These are phyloP conservation scores for Blastobotrys attinorum DNA, from an alignment of 805 yeast species.

Conservation along the genomic window DNA sequence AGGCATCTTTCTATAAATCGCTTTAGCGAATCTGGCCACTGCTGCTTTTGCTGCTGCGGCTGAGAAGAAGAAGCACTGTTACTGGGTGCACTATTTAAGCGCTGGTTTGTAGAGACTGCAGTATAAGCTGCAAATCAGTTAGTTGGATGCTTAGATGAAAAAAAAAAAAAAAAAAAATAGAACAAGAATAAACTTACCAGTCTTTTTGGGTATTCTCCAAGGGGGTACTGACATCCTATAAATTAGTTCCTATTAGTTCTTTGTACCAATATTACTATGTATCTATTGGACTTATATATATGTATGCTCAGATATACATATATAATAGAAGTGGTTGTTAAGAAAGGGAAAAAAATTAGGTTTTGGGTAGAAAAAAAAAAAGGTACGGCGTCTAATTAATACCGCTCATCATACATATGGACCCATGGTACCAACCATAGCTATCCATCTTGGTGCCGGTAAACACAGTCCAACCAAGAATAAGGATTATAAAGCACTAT, in stretches of 20 bases:
- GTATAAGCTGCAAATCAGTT: slow-evolving; percentile 8
- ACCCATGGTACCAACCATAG: slow-evolving; percentile 19
- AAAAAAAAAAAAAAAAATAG: no score
- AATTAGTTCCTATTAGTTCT: not conserved
- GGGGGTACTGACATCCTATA: slow-evolving; percentile 16
- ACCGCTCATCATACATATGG: no score
- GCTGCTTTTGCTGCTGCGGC: slow-evolving; percentile 1
- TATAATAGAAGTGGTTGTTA: no score
- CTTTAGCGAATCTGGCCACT: slow-evolving; percentile 52
- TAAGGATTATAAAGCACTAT: slow-evolving; percentile 11
- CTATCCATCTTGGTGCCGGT: slow-evolving; percentile 30
- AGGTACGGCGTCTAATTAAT: not conserved
- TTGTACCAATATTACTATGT: not conserved
- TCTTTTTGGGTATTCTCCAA: slow-evolving; percentile 11
- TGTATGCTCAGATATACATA: not conserved
- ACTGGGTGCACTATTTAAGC: not conserved
- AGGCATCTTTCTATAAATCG: slow-evolving; percentile 44
- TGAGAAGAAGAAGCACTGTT: not conserved
- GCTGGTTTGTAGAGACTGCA: not conserved
- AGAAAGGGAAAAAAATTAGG: no score
- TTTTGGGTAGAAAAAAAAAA: not conserved
- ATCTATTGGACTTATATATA: not conserved
- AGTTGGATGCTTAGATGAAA: not conserved
- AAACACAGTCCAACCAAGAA: slow-evolving; percentile 17
- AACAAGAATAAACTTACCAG: not conserved